Evolutionary conservation across 306 rosid genomes (phyloP).

Genomic region (Glycyrrhiza uralensis): DNA sequence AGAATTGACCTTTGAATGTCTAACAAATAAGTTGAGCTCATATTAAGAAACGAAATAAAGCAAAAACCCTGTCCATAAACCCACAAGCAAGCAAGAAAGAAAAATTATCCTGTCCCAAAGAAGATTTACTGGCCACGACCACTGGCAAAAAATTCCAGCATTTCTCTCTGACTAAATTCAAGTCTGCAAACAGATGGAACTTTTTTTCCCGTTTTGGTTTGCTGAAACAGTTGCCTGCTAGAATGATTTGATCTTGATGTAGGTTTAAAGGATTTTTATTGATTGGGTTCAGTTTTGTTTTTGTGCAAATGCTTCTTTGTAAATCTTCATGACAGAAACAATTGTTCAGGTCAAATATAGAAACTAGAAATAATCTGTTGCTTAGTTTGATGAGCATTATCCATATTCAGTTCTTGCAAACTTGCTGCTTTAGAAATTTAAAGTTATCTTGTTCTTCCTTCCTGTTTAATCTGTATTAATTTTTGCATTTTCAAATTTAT

Average conservation of each 20-base stretch:
- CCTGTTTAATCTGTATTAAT: conserved; percentile 4
- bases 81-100: neutral
- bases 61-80: neutral
- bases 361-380: neutral
- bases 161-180: neutral
- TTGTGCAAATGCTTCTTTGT: neutral
- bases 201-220: neutral
- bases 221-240: neutral
- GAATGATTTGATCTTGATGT: neutral
- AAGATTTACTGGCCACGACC: neutral
- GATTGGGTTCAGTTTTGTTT: neutral
- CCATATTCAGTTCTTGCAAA: neutral
- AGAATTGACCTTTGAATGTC: neutral
- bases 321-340: neutral
- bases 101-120: neutral
- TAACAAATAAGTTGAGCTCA: neutral
- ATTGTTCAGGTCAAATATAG: neutral
- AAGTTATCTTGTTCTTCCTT: neutral
- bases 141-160: neutral
- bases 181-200: neutral
- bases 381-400: conserved; percentile 10
- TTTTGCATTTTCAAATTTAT: neutral
- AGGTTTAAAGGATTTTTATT: neutral
- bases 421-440: neutral
- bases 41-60: neutral